A percentile compares a stretch with the other conserved stretches of the same genome.
Evolutionary conservation across 192 early-diverging fungal genomes (phyloP).

Genomic region (Coemansia sp.): DNA sequence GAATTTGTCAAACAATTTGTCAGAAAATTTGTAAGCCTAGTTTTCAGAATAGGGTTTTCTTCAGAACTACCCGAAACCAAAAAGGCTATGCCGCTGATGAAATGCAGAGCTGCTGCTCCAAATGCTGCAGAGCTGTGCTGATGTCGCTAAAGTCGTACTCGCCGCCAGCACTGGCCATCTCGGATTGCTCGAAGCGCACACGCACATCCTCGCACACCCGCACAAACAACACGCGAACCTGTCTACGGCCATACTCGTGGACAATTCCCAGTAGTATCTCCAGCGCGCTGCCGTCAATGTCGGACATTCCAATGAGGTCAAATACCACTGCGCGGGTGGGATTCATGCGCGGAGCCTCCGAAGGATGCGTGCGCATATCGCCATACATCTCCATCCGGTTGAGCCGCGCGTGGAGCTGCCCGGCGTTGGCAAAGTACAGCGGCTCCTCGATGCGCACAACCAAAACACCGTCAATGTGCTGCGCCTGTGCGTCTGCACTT

Average conservation of each 20-base stretch:
- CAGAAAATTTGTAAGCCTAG: background rate
- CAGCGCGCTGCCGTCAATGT: slow-evolving; percentile 89
- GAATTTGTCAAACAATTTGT: background rate
- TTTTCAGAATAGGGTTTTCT: background rate
- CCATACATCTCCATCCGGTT: slow-evolving; percentile 93
- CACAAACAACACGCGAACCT: slow-evolving; percentile 90
- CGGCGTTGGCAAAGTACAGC: slow-evolving; percentile 96
- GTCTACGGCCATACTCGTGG: slow-evolving; percentile 73
- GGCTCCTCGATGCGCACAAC: slow-evolving; percentile 92
- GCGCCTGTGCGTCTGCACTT: slow-evolving; percentile 50
- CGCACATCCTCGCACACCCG: slow-evolving; percentile 74
- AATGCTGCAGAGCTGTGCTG: slow-evolving; percentile 57
- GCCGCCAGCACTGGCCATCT: slow-evolving; percentile 62
- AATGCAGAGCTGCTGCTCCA: slow-evolving; percentile 41
- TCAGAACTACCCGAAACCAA: background rate
- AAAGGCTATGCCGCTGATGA: background rate
- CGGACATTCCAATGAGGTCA: slow-evolving; percentile 86
- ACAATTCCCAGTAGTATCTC: slow-evolving; percentile 91
- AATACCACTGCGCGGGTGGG: slow-evolving; percentile 81
- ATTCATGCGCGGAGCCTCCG: slow-evolving; percentile 79
- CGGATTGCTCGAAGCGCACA: slow-evolving; percentile 69
- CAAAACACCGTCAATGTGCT: slow-evolving; percentile 80
- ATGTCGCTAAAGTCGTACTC: slow-evolving; percentile 71
- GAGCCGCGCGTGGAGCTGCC: slow-evolving; percentile 92
- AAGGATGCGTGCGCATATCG: slow-evolving; percentile 92